phyloP scores from a whole-genome alignment of 306 rosid species.

The Herpetospermum pedunculosum region DNA sequence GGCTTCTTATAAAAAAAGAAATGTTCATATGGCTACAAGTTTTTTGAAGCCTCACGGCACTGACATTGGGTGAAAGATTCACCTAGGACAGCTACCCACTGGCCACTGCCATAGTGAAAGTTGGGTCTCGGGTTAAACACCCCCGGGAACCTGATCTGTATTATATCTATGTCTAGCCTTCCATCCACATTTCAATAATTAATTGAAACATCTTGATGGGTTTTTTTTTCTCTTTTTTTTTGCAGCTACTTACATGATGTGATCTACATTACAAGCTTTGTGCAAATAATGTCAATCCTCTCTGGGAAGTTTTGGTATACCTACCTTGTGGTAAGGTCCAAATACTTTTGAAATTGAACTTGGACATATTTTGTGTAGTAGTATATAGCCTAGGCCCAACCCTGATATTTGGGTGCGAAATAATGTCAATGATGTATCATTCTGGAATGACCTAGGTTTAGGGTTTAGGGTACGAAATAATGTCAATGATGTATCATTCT shows the following conservation, averaged over 20 bases:
- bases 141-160: not conserved
- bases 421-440: not conserved
- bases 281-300: slow-evolving; percentile 79
- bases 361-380: not conserved
- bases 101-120: not conserved
- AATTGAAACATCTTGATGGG: not conserved
- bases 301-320: slow-evolving; percentile 92
- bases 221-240: slow-evolving; percentile 5
- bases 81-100: not conserved
- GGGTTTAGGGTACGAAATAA: too few species aligned
- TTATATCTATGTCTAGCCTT: not conserved
- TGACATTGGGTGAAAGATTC: not conserved
- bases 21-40: not conserved
- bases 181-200: not conserved
- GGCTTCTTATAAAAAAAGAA: not conserved
- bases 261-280: slow-evolving; percentile 66
- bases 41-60: not conserved
- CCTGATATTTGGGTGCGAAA: not conserved
- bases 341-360: not conserved
- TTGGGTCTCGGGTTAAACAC: not conserved
- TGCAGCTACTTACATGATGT: slow-evolving; percentile 45
- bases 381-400: not conserved
- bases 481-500: not conserved
- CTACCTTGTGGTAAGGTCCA: slow-evolving; percentile 69
- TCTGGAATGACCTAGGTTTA: slow-evolving; percentile 2